Conservation (phyloP, 768 basidiomycete species). For the Tephrocybe sp. region DNA sequence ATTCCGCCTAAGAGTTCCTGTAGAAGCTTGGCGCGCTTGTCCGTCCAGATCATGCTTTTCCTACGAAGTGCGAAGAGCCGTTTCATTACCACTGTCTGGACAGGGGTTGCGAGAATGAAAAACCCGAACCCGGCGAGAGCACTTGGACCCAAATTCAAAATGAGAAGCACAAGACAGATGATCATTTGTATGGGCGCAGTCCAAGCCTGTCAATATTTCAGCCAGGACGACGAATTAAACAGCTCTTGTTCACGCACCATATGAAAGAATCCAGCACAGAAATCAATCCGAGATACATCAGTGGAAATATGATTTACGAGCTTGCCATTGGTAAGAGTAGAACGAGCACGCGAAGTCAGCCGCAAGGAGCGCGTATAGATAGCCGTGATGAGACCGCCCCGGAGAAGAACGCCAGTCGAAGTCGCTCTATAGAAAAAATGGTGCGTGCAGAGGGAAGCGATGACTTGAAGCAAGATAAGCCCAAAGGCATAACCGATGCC, state of each 20-base stretch:
- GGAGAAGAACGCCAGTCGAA: constrained; percentile 74
- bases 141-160: constrained; percentile 69
- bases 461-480: constrained; percentile 65
- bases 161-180: constrained; percentile 72
- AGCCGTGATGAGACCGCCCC: constrained; percentile 83
- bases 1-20: constrained; percentile 89
- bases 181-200: constrained; percentile 72
- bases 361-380: constrained; percentile 78
- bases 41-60: constrained; percentile 85
- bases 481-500: constrained; percentile 77
- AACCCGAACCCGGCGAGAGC: constrained; percentile 53
- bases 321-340: constrained; percentile 80
- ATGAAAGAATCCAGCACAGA: constrained; percentile 77
- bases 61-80: constrained; percentile 62
- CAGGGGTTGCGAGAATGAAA: constrained; percentile 69
- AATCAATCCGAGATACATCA: constrained; percentile 89
- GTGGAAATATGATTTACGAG: constrained; percentile 93
- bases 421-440: constrained; percentile 82
- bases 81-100: constrained; percentile 74
- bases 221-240: constrained; percentile 1
- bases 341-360: constrained; percentile 76
- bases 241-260: constrained; percentile 38
- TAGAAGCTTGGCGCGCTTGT: constrained; percentile 83
- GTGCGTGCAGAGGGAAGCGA: constrained; percentile 65
- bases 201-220: constrained; percentile 45